Percentiles rank a stretch among this genome's conserved stretches.
Conservation (phyloP, 2,329 filamentous ascomycete genomes). For the Didymella lethalis region DNA sequence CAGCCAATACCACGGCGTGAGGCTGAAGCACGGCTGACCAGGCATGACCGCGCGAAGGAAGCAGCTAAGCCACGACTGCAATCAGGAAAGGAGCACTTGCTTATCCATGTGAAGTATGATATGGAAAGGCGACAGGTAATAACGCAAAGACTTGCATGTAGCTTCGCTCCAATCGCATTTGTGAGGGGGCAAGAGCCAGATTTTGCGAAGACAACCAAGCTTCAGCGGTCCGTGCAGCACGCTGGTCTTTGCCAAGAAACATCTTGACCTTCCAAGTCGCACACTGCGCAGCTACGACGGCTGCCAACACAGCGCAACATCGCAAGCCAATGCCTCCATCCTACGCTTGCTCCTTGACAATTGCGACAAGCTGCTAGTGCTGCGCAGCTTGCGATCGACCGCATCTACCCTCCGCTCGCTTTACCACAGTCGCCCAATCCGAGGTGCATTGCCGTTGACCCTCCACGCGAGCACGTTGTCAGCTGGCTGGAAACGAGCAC, state of each 20-base stretch:
- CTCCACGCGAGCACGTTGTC: neutral
- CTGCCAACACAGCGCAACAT: neutral
- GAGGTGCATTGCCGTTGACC: neutral
- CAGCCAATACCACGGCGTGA: conserved; percentile 14
- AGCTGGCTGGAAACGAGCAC: neutral
- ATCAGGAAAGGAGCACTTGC: neutral
- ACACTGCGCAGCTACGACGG: too few species aligned
- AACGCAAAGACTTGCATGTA: neutral
- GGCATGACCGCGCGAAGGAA: conserved; percentile 1
- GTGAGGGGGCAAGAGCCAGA: neutral
- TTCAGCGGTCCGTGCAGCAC: neutral
- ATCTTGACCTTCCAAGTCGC: too few species aligned
- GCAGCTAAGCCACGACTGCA: conserved; percentile 1
- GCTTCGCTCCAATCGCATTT: neutral
- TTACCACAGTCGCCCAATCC: neutral
- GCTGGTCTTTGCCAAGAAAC: neutral
- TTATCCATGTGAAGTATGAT: too few species aligned
- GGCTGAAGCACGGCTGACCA: conserved; percentile 6
- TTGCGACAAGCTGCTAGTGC: neutral
- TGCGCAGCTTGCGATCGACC: neutral
- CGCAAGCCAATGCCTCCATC: neutral
- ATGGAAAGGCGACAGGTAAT: too few species aligned
- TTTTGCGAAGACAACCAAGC: neutral
- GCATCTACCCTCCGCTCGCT: neutral
- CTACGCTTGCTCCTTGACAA: neutral